These are phyloP conservation scores for Ganoderma resinaceum DNA, from an alignment of 1,284 basidiomycete genomes.

Conservation along the genomic window DNA sequence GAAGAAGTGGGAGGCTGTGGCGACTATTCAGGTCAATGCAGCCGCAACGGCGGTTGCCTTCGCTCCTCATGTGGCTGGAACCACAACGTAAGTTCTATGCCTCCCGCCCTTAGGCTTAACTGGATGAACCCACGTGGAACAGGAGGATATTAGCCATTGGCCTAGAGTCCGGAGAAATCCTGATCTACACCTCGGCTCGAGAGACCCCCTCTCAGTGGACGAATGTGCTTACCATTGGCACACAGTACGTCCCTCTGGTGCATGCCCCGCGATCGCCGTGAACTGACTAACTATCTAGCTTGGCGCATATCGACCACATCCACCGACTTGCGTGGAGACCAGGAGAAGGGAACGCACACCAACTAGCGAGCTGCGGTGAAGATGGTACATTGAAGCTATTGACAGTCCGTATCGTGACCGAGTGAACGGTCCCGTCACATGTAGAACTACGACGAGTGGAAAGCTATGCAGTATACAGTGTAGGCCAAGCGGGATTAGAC, in stretches of 20 bases:
- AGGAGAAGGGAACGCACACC: slow-evolving; percentile 29
- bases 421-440: slow-evolving; percentile 46
- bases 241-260: slow-evolving; percentile 48
- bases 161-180: slow-evolving; percentile 72
- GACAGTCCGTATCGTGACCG: slow-evolving; percentile 53
- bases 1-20: slow-evolving; percentile 56
- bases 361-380: slow-evolving; percentile 71
- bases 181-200: slow-evolving; percentile 55
- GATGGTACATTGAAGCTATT: slow-evolving; percentile 82
- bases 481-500: slow-evolving; percentile 51
- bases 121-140: not conserved
- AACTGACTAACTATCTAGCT: slow-evolving; percentile 44
- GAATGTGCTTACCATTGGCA: slow-evolving; percentile 50
- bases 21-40: slow-evolving; percentile 65
- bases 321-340: slow-evolving; percentile 73
- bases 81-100: slow-evolving; percentile 45
- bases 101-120: not conserved
- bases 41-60: slow-evolving; percentile 80
- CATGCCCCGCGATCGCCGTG: not conserved
- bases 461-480: slow-evolving; percentile 75
- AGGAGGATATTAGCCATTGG: slow-evolving; percentile 75
- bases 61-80: slow-evolving; percentile 45
- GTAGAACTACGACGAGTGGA: slow-evolving; percentile 49
- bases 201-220: slow-evolving; percentile 54
- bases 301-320: slow-evolving; percentile 73